Base-by-base conservation (phyloP, 768 basidiomycete genomes). In the Steccherinum ochraceum region DNA sequence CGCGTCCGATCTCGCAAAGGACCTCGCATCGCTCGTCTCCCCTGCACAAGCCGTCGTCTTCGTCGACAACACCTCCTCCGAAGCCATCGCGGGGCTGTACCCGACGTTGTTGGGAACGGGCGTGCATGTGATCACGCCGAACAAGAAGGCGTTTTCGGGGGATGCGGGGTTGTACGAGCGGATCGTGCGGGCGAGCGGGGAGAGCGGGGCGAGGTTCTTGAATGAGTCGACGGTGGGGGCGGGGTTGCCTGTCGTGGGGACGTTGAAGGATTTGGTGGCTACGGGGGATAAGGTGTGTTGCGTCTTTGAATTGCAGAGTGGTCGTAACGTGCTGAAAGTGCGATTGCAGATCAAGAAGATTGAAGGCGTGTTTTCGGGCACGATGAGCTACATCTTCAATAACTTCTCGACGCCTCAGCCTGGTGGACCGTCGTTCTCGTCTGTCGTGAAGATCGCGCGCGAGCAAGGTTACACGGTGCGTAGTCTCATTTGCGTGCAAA, bases 341-440 rank as follows among this genome's bases (percentile, higher is more conserved):
- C 19, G 41, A 19, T 21, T 3, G 21, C n/a, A 89, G 86, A 73
- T 95, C 55, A 71, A 76, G 60, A 95, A 91, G 74, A 90, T 98
- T 57, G 96, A 99, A 67, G 96, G 96, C 35, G 96, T 98, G 19
- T 91, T 99, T 68, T 93, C 90, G 3, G 96, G 96, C 7, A 99
- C 96, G 2, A 82, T 99, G 77, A 92, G 88, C 64, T 99, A 98
- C 72, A 98, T 99, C 71, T 99, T 99, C 78, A 98, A 98, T 72
- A 84, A 93, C 55, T 91, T 93, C 72, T 85, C 89, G 2, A 84
- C 81, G 3, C 83, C 80, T 1, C 75, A 77, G 43, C 70, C 81
- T 3, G 78, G 79, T 45, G 86, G 86, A 0, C 84, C 85, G 1
- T 71, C 72, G 24, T 98, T 99, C 71, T 95, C 93, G 3, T 84